phyloP scores from a whole-genome alignment of 768 basidiomycete species.

The Lyophyllum decastes region DNA sequence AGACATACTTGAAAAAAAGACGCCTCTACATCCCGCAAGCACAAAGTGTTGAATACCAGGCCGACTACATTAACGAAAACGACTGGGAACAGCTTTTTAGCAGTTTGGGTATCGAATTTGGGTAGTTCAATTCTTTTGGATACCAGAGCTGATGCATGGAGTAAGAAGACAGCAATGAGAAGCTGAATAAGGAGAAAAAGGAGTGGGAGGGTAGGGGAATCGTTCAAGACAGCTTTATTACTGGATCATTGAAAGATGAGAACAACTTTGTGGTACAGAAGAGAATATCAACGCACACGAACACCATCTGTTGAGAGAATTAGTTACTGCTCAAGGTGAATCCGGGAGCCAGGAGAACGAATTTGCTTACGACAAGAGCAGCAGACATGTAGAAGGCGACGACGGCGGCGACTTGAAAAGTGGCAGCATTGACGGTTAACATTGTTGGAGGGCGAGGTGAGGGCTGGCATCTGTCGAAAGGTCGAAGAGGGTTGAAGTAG shows the following conservation, averaged over 20 bases:
- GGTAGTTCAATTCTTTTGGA: slow-evolving; percentile 59
- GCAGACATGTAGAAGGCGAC: slow-evolving; percentile 79
- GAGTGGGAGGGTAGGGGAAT: slow-evolving; percentile 65
- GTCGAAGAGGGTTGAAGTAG: background rate
- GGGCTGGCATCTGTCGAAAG: background rate
- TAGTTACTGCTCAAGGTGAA: background rate
- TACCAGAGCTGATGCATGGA: slow-evolving; percentile 55
- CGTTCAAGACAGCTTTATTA: slow-evolving; percentile 76
- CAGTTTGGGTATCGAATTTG: slow-evolving; percentile 46
- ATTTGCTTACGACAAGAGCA: slow-evolving; percentile 64
- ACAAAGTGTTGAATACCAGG: slow-evolving; percentile 78
- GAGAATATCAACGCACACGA: slow-evolving; percentile 38
- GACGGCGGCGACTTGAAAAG: slow-evolving; percentile 63
- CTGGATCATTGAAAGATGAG: slow-evolving; percentile 33
- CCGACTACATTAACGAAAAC: slow-evolving; percentile 73
- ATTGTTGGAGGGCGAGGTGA: slow-evolving; percentile 20
- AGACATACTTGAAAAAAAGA: slow-evolving; percentile 72
- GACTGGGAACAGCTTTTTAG: slow-evolving; percentile 62
- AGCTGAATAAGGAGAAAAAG: slow-evolving; percentile 70
- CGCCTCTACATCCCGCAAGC: slow-evolving; percentile 76
- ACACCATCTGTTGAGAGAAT: slow-evolving; percentile 48
- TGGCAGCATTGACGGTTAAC: slow-evolving; percentile 31
- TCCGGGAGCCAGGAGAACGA: background rate
- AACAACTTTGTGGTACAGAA: background rate
- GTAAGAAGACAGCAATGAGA: slow-evolving; percentile 64